These are phyloP conservation scores for Tylopilus rubrobrunneus DNA, from an alignment of 768 basidiomycete genomes.

Conservation along the genomic window DNA sequence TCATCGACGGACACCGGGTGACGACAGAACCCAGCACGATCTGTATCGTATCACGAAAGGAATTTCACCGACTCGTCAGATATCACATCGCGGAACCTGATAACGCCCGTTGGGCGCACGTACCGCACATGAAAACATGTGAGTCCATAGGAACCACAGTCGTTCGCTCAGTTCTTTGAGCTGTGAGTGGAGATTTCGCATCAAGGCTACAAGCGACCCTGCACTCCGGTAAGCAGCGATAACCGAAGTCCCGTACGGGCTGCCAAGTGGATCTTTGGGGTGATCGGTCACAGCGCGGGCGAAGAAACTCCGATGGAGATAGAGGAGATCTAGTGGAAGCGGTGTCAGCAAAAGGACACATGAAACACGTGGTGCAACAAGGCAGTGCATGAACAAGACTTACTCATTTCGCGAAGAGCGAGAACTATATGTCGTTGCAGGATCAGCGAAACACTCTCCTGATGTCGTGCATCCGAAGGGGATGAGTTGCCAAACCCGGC, in stretches of 20 bases:
- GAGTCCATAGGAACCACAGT: slow-evolving; percentile 53
- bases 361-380: neutral
- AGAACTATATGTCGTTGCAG: slow-evolving; percentile 66
- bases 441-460: slow-evolving; percentile 39
- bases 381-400: slow-evolving; percentile 23
- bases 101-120: slow-evolving; percentile 23
- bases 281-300: slow-evolving; percentile 70
- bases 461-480: slow-evolving; percentile 38
- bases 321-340: slow-evolving; percentile 50
- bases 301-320: slow-evolving; percentile 71
- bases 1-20: slow-evolving; percentile 76
- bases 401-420: slow-evolving; percentile 67
- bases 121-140: slow-evolving; percentile 60
- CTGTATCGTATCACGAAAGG: slow-evolving; percentile 20
- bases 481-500: slow-evolving; percentile 59
- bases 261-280: slow-evolving; percentile 69
- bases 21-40: slow-evolving; percentile 74
- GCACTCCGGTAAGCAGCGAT: slow-evolving; percentile 73
- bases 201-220: slow-evolving; percentile 64
- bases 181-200: slow-evolving; percentile 65
- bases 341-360: slow-evolving; percentile 13
- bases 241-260: slow-evolving; percentile 68
- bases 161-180: slow-evolving; percentile 60
- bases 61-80: slow-evolving; percentile 14
- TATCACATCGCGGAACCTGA: slow-evolving; percentile 10